Conservation (phyloP, 352 stramenopile species). For the Pythium aristosporum region DNA sequence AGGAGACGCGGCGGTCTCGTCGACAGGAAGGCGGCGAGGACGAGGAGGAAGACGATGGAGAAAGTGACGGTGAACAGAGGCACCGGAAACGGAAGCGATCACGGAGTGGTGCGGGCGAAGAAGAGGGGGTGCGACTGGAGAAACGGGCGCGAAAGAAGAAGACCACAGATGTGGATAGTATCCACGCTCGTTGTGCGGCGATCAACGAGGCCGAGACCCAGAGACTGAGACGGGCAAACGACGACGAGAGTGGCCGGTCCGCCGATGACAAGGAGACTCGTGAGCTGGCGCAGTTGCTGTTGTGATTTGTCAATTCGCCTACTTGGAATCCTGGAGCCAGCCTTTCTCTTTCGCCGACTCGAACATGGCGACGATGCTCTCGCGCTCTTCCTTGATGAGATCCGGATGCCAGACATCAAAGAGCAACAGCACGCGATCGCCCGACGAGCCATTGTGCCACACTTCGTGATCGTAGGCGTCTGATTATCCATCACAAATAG, state of each 20-base stretch:
- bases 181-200: slow-evolving; percentile 37
- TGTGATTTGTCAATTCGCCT: slow-evolving; percentile 15
- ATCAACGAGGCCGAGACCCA: slow-evolving; percentile 32
- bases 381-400: slow-evolving; percentile 52
- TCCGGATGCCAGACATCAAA: slow-evolving; percentile 86
- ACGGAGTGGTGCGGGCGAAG: neutral
- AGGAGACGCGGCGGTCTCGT: slow-evolving; percentile 24
- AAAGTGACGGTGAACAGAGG: slow-evolving; percentile 1
- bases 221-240: neutral
- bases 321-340: slow-evolving; percentile 65
- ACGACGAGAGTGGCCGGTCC: neutral
- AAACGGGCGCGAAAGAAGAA: neutral
- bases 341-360: slow-evolving; percentile 69
- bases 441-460: slow-evolving; percentile 61
- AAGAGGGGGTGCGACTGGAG: neutral
- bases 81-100: neutral
- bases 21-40: slow-evolving; percentile 18
- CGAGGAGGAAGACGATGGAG: slow-evolving; percentile 19
- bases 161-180: slow-evolving; percentile 1
- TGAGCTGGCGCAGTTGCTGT: slow-evolving; percentile 5
- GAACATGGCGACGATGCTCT: slow-evolving; percentile 71
- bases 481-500: slow-evolving; percentile 16
- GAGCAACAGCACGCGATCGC: slow-evolving; percentile 81
- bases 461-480: slow-evolving; percentile 85
- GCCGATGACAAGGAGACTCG: neutral